phyloP scores from a whole-genome alignment of 768 basidiomycete genomes.

The Vararia minispora region DNA sequence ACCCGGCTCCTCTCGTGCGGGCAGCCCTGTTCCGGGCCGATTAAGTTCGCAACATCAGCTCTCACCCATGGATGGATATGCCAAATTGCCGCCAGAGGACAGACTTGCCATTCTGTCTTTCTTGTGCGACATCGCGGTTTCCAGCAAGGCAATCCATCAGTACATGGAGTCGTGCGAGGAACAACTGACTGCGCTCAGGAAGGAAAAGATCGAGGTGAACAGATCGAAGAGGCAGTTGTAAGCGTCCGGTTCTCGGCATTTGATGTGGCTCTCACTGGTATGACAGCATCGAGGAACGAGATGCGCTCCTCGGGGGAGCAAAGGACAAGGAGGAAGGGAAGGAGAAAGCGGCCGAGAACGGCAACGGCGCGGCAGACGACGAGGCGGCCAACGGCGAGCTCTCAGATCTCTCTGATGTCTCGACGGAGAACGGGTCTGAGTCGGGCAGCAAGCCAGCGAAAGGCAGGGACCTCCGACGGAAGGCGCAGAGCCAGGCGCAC shows the following conservation, averaged over 20 bases:
- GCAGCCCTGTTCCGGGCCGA: slow-evolving; percentile 32
- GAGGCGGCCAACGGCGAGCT: slow-evolving; percentile 55
- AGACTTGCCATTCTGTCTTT: slow-evolving; percentile 81
- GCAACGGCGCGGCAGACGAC: slow-evolving; percentile 41
- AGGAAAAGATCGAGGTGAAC: slow-evolving; percentile 94
- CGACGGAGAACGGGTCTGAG: slow-evolving; percentile 54
- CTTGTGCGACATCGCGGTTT: slow-evolving; percentile 81
- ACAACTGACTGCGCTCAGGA: slow-evolving; percentile 82
- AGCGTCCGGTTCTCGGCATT: slow-evolving; percentile 22
- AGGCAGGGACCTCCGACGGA: slow-evolving; percentile 31
- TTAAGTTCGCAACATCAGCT: slow-evolving; percentile 32
- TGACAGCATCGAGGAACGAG: slow-evolving; percentile 64
- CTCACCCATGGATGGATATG: slow-evolving; percentile 64
- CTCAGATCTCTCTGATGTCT: slow-evolving; percentile 59
- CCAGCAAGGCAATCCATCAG: slow-evolving; percentile 77
- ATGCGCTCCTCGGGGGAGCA: slow-evolving; percentile 42
- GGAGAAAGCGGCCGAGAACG: slow-evolving; percentile 20
- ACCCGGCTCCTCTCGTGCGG: slow-evolving; percentile 27
- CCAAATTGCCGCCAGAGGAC: slow-evolving; percentile 59
- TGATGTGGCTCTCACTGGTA: slow-evolving; percentile 7
- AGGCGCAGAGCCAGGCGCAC: slow-evolving; percentile 42
- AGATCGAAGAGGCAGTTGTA: slow-evolving; percentile 81
- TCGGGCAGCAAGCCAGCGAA: slow-evolving; percentile 18
- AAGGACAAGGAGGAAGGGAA: slow-evolving; percentile 34
- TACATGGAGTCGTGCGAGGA: slow-evolving; percentile 90